Conservation (phyloP, 73 alveolate genomes). For the Paramecium sonneborni region DNA sequence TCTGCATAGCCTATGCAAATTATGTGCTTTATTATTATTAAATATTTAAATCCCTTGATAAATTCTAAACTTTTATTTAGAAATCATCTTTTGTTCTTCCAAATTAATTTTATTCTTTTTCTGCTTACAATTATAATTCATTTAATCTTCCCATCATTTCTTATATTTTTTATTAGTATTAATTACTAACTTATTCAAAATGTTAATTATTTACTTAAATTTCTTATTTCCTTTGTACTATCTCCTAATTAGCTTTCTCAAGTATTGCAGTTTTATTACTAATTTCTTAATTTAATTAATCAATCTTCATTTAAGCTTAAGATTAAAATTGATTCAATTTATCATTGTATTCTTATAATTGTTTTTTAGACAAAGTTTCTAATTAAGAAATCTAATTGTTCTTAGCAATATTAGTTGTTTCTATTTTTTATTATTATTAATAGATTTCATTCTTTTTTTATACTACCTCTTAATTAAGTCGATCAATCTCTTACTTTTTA, state of each 20-base stretch:
- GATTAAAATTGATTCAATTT: neutral
- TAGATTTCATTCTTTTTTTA: neutral
- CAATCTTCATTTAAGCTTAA: neutral
- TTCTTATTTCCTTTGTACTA: neutral
- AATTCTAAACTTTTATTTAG: neutral
- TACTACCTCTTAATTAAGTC: neutral
- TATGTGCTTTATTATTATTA: neutral
- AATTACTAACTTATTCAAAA: neutral
- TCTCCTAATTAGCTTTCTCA: neutral
- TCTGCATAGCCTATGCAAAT: neutral
- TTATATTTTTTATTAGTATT: neutral
- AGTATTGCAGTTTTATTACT: constrained; percentile 15
- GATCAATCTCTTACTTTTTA: neutral
- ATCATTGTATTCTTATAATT: neutral
- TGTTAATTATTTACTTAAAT: neutral
- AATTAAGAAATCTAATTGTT: neutral
- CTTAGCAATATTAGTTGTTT: neutral
- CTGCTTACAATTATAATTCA: neutral
- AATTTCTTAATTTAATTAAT: neutral
- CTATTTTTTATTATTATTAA: neutral
- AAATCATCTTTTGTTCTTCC: constrained; percentile 18
- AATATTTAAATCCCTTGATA: neutral
- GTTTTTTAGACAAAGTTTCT: neutral
- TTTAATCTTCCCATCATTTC: constrained; percentile 26
- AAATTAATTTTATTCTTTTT: neutral